Evolutionary conservation across 768 basidiomycete genomes (phyloP).

Genomic region (Trametes maxima): DNA sequence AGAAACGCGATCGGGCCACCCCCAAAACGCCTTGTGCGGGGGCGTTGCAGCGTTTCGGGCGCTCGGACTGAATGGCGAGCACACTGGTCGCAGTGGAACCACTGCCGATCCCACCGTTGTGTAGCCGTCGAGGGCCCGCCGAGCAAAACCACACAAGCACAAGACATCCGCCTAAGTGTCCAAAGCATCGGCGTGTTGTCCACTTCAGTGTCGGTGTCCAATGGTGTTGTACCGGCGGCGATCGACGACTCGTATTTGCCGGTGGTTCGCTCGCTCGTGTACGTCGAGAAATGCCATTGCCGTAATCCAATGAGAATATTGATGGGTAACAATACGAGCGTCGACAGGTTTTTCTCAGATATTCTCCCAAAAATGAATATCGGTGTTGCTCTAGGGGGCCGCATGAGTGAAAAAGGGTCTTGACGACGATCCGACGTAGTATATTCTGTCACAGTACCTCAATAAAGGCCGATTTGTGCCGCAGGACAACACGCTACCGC

Average conservation of each 20-base stretch:
- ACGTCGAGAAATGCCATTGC: not conserved
- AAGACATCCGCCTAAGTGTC: conserved; percentile 1
- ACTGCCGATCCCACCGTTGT: not conserved
- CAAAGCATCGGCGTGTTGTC: conserved; percentile 7
- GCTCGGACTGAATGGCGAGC: no score
- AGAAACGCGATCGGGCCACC: not conserved
- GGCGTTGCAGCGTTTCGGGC: no score
- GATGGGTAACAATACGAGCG: not conserved
- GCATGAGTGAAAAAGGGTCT: not conserved
- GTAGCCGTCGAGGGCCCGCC: no score
- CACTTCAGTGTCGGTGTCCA: not conserved
- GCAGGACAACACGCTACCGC: not conserved
- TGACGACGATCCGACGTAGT: not conserved
- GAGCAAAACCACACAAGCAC: not conserved
- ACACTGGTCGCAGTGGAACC: not conserved
- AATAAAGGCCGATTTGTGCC: not conserved
- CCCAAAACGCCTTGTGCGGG: no score
- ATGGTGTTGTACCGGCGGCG: not conserved
- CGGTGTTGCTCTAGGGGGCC: not conserved
- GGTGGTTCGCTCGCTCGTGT: not conserved
- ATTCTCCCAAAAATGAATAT: not conserved
- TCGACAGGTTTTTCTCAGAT: not conserved
- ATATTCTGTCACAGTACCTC: not conserved
- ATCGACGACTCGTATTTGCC: not conserved
- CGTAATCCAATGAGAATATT: conserved; percentile 2